Conservation (phyloP, 2,329 filamentous ascomycete genomes). For the Aspergillus fumigatus region DNA sequence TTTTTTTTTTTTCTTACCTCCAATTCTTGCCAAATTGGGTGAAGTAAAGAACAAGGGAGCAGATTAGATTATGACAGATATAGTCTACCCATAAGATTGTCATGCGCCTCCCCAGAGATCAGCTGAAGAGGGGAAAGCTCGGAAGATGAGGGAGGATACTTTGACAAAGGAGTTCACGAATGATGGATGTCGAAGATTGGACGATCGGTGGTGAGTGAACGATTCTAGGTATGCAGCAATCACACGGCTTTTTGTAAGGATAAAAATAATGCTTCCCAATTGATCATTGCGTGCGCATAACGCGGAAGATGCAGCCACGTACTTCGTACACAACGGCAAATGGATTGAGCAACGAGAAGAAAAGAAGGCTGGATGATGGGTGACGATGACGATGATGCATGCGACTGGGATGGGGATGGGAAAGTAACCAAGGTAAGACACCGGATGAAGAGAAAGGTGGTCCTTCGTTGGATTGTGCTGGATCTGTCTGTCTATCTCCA, state of each 20-base stretch:
- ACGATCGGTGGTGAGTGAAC: constrained; percentile 14
- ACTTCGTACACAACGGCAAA: constrained; percentile 19
- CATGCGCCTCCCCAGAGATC: constrained; percentile 15
- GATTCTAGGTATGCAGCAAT: constrained; percentile 11
- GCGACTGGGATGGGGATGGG: constrained; percentile 8
- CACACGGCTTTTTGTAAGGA: not conserved
- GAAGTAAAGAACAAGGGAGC: constrained; percentile 10
- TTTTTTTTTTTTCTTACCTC: constrained; percentile 4
- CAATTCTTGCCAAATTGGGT: constrained; percentile 5
- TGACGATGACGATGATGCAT: constrained; percentile 4
- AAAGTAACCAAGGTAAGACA: not conserved
- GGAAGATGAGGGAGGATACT: constrained; percentile 1
- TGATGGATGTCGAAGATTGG: constrained; percentile 11
- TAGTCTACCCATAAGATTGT: constrained; percentile 8
- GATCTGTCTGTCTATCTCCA: not conserved
- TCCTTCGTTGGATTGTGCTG: not conserved
- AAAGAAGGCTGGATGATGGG: constrained; percentile 2
- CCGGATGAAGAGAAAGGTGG: not conserved
- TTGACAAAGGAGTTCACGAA: constrained; percentile 10
- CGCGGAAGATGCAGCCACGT: constrained; percentile 22
- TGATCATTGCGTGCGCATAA: constrained; percentile 17
- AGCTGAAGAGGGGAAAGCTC: constrained; percentile 12
- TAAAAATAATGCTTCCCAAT: not conserved
- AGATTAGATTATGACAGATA: constrained; percentile 15
- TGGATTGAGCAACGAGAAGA: constrained; percentile 4